Evolutionary conservation across 108 stramenopile genomes (phyloP).

Genomic region (Nannochloropsis gaditana): DNA sequence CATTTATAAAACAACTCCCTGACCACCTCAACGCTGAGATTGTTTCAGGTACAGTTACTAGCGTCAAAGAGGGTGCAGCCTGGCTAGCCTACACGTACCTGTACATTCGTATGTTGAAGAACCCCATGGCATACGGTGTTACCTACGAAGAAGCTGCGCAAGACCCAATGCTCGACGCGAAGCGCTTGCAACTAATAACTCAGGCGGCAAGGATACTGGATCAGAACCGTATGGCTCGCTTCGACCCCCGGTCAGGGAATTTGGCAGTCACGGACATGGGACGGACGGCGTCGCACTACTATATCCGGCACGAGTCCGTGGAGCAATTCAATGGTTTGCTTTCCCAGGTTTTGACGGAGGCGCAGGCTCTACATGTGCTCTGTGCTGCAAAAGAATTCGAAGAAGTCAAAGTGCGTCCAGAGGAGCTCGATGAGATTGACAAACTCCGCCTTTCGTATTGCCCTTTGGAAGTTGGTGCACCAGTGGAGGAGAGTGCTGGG

Average conservation of each 20-base stretch:
- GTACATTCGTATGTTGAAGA: constrained; percentile 84
- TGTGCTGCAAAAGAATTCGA: constrained; percentile 91
- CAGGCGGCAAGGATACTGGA: constrained; percentile 66
- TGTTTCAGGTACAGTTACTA: constrained; percentile 91
- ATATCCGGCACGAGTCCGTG: constrained; percentile 89
- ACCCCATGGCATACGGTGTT: constrained; percentile 91
- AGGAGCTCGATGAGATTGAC: constrained; percentile 76
- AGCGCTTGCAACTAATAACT: not conserved
- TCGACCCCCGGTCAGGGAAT: constrained; percentile 71
- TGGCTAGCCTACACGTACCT: constrained; percentile 97
- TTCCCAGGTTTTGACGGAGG: constrained; percentile 59
- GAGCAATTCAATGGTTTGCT: constrained; percentile 77
- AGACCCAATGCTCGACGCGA: constrained; percentile 58
- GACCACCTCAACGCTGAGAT: constrained; percentile 98
- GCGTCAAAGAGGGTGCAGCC: constrained; percentile 73
- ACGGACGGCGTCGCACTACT: constrained; percentile 93
- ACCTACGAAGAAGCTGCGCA: constrained; percentile 61
- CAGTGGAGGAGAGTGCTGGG: constrained; percentile 71
- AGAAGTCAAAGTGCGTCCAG: constrained; percentile 83
- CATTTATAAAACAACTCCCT: constrained; percentile 79
- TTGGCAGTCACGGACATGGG: constrained; percentile 84
- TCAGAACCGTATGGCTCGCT: constrained; percentile 75
- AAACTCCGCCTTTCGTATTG: constrained; percentile 24
- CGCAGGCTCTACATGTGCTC: constrained; percentile 70
- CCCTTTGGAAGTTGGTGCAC: constrained; percentile 59